A percentile compares a stretch with the other conserved stretches of the same genome.
phyloP scores from a whole-genome alignment of 106 monocot genomes.

The Allium sativum region DNA sequence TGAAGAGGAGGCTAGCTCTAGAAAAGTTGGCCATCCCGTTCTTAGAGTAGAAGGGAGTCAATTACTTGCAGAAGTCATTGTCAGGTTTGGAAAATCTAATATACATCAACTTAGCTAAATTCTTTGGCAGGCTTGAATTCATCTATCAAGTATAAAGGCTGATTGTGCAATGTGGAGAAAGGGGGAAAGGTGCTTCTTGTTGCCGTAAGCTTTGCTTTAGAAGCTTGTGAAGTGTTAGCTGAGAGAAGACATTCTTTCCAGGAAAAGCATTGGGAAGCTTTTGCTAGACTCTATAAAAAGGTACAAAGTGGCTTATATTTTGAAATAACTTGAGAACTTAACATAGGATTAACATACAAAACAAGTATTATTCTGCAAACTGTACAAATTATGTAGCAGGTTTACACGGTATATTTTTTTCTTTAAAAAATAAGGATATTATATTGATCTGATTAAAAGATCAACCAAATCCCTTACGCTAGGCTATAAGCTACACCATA shows the following conservation, averaged over 20 bases:
- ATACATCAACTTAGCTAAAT: too few species aligned
- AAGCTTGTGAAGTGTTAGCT: constrained; percentile 75
- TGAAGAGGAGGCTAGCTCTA: too few species aligned
- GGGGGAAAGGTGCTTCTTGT: constrained; percentile 82
- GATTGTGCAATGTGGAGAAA: constrained; percentile 54
- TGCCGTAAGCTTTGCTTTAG: constrained; percentile 82
- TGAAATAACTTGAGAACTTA: too few species aligned
- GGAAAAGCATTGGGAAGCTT: constrained; percentile 71
- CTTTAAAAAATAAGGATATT: too few species aligned
- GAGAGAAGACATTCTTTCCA: constrained; percentile 65
- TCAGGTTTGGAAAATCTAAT: constrained; percentile 38
- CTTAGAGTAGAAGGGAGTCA: constrained; percentile 85
- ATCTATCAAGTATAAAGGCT: constrained; percentile 6
- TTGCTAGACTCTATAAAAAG: constrained; percentile 82
- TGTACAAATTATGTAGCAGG: too few species aligned
- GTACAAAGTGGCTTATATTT: too few species aligned
- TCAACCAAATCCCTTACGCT: too few species aligned
- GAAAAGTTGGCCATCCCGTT: constrained; percentile 88
- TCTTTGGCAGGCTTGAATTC: not conserved
- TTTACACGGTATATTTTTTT: too few species aligned
- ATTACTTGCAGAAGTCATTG: constrained; percentile 72
- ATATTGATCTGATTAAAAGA: too few species aligned
- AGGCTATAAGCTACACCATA: too few species aligned
- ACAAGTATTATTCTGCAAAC: too few species aligned
- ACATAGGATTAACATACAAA: too few species aligned